phyloP scores from a whole-genome alignment of 345 rosid species.

The Ceriops zippeliana region DNA sequence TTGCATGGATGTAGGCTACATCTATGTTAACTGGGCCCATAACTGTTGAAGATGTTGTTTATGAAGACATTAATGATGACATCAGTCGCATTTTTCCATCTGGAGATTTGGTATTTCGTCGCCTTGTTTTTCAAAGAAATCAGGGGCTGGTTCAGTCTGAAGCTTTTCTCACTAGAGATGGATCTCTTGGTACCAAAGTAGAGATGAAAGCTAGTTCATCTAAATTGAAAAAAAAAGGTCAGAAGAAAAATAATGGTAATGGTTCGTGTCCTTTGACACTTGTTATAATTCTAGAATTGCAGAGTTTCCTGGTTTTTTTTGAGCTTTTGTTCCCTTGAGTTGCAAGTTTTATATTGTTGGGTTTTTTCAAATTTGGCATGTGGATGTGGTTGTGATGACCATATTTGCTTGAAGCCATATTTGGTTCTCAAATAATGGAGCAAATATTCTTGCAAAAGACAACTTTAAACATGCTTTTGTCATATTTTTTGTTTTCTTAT shows the following conservation, averaged over 20 bases:
- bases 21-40: constrained; percentile 71
- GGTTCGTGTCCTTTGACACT: neutral
- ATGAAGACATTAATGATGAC: constrained; percentile 53
- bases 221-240: constrained; percentile 46
- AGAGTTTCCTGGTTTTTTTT: neutral
- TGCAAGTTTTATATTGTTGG: neutral
- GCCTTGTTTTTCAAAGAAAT: constrained; percentile 80
- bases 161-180: constrained; percentile 64
- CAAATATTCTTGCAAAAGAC: neutral
- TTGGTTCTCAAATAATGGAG: neutral
- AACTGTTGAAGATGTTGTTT: constrained; percentile 77
- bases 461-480: neutral
- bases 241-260: constrained; percentile 47
- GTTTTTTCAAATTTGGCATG: constrained; percentile 1
- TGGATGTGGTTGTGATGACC: neutral
- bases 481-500: no score
- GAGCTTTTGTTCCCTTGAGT: neutral
- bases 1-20: constrained; percentile 43
- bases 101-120: constrained; percentile 57
- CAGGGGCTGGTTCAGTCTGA: constrained; percentile 88
- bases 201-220: constrained; percentile 36
- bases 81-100: constrained; percentile 36
- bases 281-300: neutral
- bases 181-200: constrained; percentile 25
- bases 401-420: neutral